Evolutionary conservation across 306 rosid species (phyloP), one percentile per base, ranked within the genome.

Genomic region (Malus sylvestris): DNA sequence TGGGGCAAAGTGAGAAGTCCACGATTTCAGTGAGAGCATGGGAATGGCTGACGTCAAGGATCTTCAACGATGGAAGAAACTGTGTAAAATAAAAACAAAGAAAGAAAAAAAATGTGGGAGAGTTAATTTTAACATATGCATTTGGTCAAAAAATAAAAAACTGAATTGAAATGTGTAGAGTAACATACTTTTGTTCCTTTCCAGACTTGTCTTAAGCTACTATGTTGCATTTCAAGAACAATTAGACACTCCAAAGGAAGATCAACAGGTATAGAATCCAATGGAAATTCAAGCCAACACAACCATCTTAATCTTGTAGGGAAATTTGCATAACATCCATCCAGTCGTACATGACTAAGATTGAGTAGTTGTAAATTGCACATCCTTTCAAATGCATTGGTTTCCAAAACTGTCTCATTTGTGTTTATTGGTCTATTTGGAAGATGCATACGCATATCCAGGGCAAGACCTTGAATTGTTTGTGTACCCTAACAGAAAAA

Each of bases 11-110:
- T 7, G 64, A 68, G 40, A 70, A 78, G 65, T 78, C 60, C 0
- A 4, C 2, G 13, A 10, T 45, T 9, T 16, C 46, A 7, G 5
- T 45, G n/a, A 70, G 42, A 10, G n/a, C 25, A 30, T 61, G 60
- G 11, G 71, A 70, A 32, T 46, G 71, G 40, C 81, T 70, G 19
- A 78, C 55, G 51, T 78, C 68, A 69, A 78, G 76, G 8, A 22
- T 55, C 61, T 70, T 78, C 70, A 78, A 22, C 4, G 44, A 59
- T 16, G 49, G 52, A 61, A 78, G 35, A 32, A 32, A 32, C 6
- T 32, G 35, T 0, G 6, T 4, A 22, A 44, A 68, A 4, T 2
- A 6, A 6, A 13, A 3, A 23, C 4, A 1, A 23, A 8, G 0
- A 63, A 14, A 29, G 16, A 8, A 7, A 1, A 18, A 52, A 19